Base-by-base conservation (phyloP, 2,329 filamentous ascomycete species). In the Orbilia javanica region DNA sequence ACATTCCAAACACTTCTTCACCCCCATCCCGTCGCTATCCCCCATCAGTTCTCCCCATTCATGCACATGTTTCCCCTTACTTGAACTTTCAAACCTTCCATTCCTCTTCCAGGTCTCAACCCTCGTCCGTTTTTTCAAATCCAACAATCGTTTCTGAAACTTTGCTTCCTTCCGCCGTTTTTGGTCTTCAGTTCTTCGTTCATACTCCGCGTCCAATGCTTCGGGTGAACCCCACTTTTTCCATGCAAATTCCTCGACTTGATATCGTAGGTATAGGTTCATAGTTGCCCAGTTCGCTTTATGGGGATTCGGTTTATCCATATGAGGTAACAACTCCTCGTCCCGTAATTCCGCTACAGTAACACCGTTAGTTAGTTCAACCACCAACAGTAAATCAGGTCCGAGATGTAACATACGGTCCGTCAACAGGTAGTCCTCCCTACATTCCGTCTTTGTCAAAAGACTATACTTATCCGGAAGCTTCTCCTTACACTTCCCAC, bases 211-310 rank as follows among this genome's bases (percentile, higher is more conserved):
- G 83, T 98, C 96, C 3, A 98, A 85, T 0, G 91, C 92, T 82
- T 96, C 94, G 0, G 92, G 85, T 0, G 91, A 93, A 0, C 96
- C 96, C 96, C 96, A 99, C 85, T 97, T 97, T 80, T 89, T 90
- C 81, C 98, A 91, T 0, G 95, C 96, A 83, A 97, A 97, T 71
- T 94, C 93, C 83, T 99, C 96, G 1, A 99, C 93, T 83, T 99
- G 96, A 78, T 90, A 96, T 0, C 96, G 91, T 22, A 99, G 87
- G 83, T 96, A 99, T 1, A 99, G 88, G 91, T 97, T 97, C 96
- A 99, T 99, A 86, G 97, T 93, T 84, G 97, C 94, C 93, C 94
- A 99, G 74, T 94, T 94, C 0, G 92, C 90, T 84, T 97, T 97
- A 85, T 97, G 96, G 0, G 96, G 96, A 82, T 99, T 99, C 0